phyloP scores from a whole-genome alignment of 164 flowering plant species.

The Santalum album region DNA sequence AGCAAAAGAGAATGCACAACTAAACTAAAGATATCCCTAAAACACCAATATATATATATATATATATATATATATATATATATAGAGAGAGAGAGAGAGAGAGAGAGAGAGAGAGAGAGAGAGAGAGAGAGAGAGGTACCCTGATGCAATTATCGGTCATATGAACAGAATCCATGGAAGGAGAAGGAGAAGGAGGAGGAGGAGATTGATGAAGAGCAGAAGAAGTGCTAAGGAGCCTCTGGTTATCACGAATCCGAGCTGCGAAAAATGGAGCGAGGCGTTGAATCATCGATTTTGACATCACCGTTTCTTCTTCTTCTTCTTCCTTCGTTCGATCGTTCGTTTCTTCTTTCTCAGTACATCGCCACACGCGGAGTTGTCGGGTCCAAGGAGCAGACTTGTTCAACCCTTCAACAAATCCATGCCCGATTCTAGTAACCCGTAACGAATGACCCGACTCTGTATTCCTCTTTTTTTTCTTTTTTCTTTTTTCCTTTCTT shows the following conservation, averaged over 20 bases:
- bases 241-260: slow-evolving; percentile 23
- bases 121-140: neutral
- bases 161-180: neutral
- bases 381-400: no score
- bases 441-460: no score
- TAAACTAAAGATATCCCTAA: no score
- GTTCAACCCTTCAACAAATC: no score
- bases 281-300: slow-evolving; percentile 14
- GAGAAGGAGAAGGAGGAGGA: neutral
- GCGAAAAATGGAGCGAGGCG: slow-evolving; percentile 23
- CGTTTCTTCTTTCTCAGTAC: no score
- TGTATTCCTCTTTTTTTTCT: no score
- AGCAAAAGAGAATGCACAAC: no score
- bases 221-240: neutral
- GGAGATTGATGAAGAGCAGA: neutral
- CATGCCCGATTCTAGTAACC: no score
- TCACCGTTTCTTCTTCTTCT: slow-evolving; percentile 21
- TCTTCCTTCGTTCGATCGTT: neutral
- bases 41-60: no score
- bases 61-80: neutral
- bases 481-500: no score
- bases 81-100: neutral
- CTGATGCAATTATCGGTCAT: neutral
- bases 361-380: no score
- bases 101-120: neutral